Evolutionary conservation across 129 eudicot species (phyloP), one percentile per base, ranked within the genome.

Genomic region (Helichrysum umbraculigerum): DNA sequence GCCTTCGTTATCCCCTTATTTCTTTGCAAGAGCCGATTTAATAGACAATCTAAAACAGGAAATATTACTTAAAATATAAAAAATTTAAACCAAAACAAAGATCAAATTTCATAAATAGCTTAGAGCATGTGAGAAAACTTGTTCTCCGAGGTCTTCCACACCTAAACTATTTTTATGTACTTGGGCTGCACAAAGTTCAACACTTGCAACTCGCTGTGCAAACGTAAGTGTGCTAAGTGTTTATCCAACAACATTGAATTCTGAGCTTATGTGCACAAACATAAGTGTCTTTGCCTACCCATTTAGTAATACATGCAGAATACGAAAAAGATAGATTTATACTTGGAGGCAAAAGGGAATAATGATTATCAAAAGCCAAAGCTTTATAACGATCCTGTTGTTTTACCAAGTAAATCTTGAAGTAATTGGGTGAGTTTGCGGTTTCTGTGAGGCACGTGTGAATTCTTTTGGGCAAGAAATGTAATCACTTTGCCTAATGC

Each of bases 251-350:
- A 97, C 97, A 78, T 95, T 95, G 33, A 87, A 71, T 79, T 95
- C 99, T 6, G 99, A 97, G 85, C 99, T 91, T 91, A 95, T 91
- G 79, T 95, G 99, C 78, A 95, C 96, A 85, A 95, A 95, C 99
- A 95, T 95, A 20, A 95, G 83, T 70, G 99, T 91, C 88, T 95
- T 95, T 44, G 99, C 99, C 75, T 91, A 97, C 54, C 99, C 99
- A 20, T 97, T 97, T 94, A 76, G 59, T 57, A 11, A 51, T 79
- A 76, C 19, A 68, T 25, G 25, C 79, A 33, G 63, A 74, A 54
- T 51, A 58, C 42, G 15, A 21, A n/a, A 4, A 30, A 50, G 6
- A 15, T 17, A 11, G 72, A 7, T 82, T 65, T 12, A 19, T 54
- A 19, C n/a, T 52, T 63, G 56, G 67, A 85, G 34, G 67, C 41